Percentiles rank a stretch among this genome's conserved stretches.
Conservation (phyloP, 345 rosid species). For the Lagerstroemia speciosa region DNA sequence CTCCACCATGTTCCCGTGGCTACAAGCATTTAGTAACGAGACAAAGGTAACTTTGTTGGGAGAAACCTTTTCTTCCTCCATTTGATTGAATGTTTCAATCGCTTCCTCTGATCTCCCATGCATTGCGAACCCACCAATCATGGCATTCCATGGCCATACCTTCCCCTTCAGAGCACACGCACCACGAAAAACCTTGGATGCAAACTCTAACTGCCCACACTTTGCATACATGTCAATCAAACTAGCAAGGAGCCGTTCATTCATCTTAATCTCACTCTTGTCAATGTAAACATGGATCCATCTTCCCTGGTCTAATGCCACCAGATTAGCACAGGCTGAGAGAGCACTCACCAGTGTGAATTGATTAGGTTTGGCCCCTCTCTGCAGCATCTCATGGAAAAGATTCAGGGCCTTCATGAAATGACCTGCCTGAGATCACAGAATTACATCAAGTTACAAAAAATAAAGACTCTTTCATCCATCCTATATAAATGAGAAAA, state of each 20-base stretch:
- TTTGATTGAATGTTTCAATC: slow-evolving; percentile 1
- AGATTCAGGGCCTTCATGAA: slow-evolving; percentile 19
- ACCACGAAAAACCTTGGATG: slow-evolving; percentile 2
- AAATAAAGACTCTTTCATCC: not conserved
- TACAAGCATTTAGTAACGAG: slow-evolving; percentile 15
- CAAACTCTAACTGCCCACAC: slow-evolving; percentile 8
- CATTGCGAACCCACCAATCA: slow-evolving; percentile 13
- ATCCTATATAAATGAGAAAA: not conserved
- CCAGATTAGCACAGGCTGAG: slow-evolving; percentile 15
- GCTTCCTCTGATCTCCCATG: slow-evolving; percentile 7
- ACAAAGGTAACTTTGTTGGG: slow-evolving; percentile 10
- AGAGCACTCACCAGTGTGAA: slow-evolving; percentile 17
- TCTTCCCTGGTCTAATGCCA: slow-evolving; percentile 18
- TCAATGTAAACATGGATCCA: slow-evolving; percentile 20
- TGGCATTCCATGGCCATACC: slow-evolving; percentile 13
- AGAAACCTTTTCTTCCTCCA: slow-evolving; percentile 3
- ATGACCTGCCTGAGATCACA: slow-evolving; percentile 10
- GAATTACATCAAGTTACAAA: not conserved
- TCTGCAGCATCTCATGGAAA: slow-evolving; percentile 16
- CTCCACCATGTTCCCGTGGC: slow-evolving; percentile 20
- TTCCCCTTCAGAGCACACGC: slow-evolving; percentile 5
- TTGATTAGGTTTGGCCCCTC: slow-evolving; percentile 14
- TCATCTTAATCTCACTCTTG: slow-evolving; percentile 4
- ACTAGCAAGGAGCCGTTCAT: slow-evolving; percentile 9
- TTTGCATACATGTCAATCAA: slow-evolving; percentile 11